Percentiles rank a stretch among this genome's conserved stretches.
Conservation (phyloP, 2,329 filamentous ascomycete genomes). For the Myrmaecium sp. region DNA sequence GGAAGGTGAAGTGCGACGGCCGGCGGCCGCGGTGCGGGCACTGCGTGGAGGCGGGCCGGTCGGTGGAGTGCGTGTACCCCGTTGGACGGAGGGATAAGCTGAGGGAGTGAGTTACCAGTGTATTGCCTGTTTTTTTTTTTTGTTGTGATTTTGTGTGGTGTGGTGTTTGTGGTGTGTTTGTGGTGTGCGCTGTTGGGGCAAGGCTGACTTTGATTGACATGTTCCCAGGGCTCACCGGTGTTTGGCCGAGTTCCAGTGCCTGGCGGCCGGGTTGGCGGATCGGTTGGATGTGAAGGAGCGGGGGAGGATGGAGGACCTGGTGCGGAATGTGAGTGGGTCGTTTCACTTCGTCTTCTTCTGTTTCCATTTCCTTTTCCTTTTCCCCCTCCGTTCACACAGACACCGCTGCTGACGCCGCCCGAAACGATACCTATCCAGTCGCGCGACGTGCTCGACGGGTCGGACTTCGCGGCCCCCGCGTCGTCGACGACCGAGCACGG, state of each 20-base stretch:
- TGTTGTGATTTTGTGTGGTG: too few relatives aligned
- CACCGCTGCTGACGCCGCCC: neutral
- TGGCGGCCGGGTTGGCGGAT: too few relatives aligned
- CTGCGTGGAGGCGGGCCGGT: conserved; percentile 14
- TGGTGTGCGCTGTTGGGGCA: neutral
- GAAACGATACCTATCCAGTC: conserved; percentile 1
- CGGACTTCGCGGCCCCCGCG: conserved; percentile 8
- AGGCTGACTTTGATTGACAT: conserved; percentile 13
- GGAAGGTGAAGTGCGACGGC: conserved; percentile 23
- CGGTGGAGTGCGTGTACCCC: conserved; percentile 15
- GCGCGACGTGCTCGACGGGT: conserved; percentile 9
- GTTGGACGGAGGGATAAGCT: conserved; percentile 18
- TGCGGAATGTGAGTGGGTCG: too few relatives aligned
- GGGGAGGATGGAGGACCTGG: too few relatives aligned
- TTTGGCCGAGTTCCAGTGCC: conserved; percentile 8
- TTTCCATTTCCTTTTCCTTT: neutral
- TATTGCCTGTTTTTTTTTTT: neutral
- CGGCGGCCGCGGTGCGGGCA: conserved; percentile 16
- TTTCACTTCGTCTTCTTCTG: conserved; percentile 5
- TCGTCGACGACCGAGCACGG: conserved; percentile 5
- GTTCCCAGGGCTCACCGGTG: conserved; percentile 12
- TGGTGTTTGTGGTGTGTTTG: too few relatives aligned
- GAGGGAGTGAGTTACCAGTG: conserved; percentile 13
- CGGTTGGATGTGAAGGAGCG: too few relatives aligned
- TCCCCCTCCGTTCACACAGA: too few relatives aligned